These are phyloP conservation scores for Scheffersomyces coipomensis DNA, from an alignment of 805 yeast genomes.

Conservation along the genomic window DNA sequence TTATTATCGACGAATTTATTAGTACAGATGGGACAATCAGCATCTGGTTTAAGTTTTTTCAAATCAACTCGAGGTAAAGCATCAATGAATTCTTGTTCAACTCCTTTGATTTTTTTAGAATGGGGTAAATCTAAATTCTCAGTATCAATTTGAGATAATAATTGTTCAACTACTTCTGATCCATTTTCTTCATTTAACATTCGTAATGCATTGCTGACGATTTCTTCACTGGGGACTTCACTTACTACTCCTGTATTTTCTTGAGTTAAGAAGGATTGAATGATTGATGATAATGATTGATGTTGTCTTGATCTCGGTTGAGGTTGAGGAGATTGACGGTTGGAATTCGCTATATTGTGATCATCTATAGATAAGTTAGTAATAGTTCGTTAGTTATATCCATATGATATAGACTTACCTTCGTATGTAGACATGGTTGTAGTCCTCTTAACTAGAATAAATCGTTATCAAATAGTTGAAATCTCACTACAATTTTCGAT, in stretches of 20 bases:
- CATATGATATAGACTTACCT: slow-evolving; percentile 27
- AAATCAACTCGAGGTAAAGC: slow-evolving; percentile 64
- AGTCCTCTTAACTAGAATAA: too few relatives aligned
- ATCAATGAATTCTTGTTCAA: slow-evolving; percentile 70
- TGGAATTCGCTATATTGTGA: slow-evolving; percentile 26
- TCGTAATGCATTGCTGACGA: slow-evolving; percentile 30
- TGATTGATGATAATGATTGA: slow-evolving; percentile 30
- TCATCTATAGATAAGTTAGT: slow-evolving; percentile 28
- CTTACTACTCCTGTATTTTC: slow-evolving; percentile 3
- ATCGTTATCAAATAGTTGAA: not conserved
- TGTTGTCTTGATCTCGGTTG: slow-evolving; percentile 21
- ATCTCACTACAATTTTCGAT: too few relatives aligned
- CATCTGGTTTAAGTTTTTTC: slow-evolving; percentile 38
- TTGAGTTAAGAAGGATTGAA: slow-evolving; percentile 31
- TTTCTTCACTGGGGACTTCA: slow-evolving; percentile 11
- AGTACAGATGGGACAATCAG: slow-evolving; percentile 85
- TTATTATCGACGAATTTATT: slow-evolving; percentile 66
- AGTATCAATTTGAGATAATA: slow-evolving; percentile 2
- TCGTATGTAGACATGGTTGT: slow-evolving; percentile 45
- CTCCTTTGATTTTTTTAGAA: slow-evolving; percentile 41
- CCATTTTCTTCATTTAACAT: slow-evolving; percentile 29
- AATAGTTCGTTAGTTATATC: slow-evolving; percentile 6
- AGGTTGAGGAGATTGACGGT: slow-evolving; percentile 2
- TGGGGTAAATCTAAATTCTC: not conserved
- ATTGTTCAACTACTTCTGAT: slow-evolving; percentile 20